phyloP scores from a whole-genome alignment of 495 filamentous ascomycete species.

The Penicillium desertorum region DNA sequence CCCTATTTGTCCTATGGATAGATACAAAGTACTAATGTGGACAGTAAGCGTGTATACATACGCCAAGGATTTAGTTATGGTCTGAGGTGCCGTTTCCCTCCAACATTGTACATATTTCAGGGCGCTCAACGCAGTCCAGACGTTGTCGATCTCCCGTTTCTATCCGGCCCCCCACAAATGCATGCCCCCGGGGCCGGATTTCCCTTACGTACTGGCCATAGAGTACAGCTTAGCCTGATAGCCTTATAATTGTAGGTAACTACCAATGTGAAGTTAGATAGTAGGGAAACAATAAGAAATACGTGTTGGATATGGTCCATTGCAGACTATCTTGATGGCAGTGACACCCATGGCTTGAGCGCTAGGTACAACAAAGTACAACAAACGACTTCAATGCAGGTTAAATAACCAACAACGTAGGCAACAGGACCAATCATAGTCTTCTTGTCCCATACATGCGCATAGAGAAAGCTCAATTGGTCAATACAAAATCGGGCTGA shows the following conservation, averaged over 20 bases:
- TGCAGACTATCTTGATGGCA: background rate
- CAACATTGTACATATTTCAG: background rate
- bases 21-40: background rate
- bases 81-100: background rate
- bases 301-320: too few relatives aligned
- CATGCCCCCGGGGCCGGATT: background rate
- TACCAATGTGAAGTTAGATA: background rate
- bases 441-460: background rate
- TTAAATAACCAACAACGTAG: background rate
- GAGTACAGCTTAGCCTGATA: background rate
- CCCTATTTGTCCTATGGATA: background rate
- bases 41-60: background rate
- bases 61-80: background rate
- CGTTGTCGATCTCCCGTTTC: background rate
- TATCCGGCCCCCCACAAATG: background rate
- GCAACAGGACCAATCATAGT: background rate
- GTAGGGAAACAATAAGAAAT: background rate
- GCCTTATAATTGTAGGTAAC: background rate
- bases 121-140: background rate
- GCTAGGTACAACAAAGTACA: background rate
- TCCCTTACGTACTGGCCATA: background rate
- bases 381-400: background rate
- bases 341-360: background rate
- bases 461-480: background rate
- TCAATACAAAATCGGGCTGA: background rate